phyloP scores from a whole-genome alignment of 495 filamentous ascomycete species.

The Penicillium ucsense region DNA sequence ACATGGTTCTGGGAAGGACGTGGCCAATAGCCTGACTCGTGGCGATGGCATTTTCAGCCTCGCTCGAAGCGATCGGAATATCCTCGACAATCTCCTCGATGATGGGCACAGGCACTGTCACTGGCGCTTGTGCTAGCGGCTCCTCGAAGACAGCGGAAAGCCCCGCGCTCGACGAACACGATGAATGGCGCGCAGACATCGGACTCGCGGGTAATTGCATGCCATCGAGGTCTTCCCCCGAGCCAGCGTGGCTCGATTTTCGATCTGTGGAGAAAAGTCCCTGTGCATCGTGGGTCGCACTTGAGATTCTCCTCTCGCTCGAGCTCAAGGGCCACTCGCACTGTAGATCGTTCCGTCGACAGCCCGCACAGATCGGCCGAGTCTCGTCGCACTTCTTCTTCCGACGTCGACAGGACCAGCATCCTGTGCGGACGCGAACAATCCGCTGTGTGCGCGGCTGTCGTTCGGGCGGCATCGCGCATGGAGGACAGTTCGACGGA shows the following conservation, averaged over 20 bases:
- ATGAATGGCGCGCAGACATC: slow-evolving; percentile 8
- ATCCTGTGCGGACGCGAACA: slow-evolving; percentile 52
- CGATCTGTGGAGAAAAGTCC: background rate
- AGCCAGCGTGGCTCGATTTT: slow-evolving; percentile 1
- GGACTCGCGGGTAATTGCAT: slow-evolving; percentile 3
- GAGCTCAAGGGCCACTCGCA: slow-evolving; percentile 24
- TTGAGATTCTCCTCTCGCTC: slow-evolving; percentile 9
- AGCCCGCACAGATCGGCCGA: slow-evolving; percentile 59
- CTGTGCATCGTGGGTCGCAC: background rate
- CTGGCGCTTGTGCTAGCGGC: background rate
- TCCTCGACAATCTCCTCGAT: background rate
- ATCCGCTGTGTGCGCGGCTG: slow-evolving; percentile 20
- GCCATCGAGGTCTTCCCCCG: slow-evolving; percentile 7
- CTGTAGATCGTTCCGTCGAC: slow-evolving; percentile 27
- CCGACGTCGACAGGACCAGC: slow-evolving; percentile 74
- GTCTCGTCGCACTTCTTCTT: slow-evolving; percentile 92
- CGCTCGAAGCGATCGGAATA: background rate
- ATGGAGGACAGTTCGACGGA: background rate
- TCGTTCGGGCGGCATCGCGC: slow-evolving; percentile 23
- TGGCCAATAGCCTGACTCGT: slow-evolving; percentile 9
- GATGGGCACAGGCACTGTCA: too few relatives aligned
- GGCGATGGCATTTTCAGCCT: slow-evolving; percentile 1
- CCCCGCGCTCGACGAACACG: slow-evolving; percentile 7
- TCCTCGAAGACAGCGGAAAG: slow-evolving; percentile 5
- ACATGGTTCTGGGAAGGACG: slow-evolving; percentile 20